These are phyloP conservation scores for Rosa lucieae DNA, from an alignment of 306 rosid genomes.

Conservation along the genomic window DNA sequence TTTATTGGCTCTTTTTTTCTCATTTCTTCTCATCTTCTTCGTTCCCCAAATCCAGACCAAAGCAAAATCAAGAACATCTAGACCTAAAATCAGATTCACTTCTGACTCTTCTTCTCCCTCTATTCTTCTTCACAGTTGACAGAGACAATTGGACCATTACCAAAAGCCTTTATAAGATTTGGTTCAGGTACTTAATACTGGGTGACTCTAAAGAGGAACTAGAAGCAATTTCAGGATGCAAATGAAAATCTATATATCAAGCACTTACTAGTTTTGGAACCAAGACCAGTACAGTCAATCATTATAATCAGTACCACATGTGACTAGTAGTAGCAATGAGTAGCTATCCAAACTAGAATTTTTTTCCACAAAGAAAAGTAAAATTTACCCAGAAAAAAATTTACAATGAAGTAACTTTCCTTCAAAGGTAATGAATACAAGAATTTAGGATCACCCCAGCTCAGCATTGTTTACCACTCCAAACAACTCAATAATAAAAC, in stretches of 20 bases:
- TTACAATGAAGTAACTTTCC: neutral
- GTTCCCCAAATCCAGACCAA: no score
- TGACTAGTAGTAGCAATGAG: neutral
- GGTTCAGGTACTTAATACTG: no score
- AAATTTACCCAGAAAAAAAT: neutral
- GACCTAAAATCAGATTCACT: no score
- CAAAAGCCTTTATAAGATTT: no score
- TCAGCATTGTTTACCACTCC: conserved; percentile 6
- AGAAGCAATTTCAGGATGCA: no score
- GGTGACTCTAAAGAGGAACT: no score
- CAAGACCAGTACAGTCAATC: neutral
- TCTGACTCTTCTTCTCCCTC: no score
- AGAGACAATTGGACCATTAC: no score
- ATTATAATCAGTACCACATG: neutral
- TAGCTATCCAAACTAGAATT: neutral
- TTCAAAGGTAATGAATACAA: neutral
- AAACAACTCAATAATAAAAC: neutral
- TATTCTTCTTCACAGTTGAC: no score
- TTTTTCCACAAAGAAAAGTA: neutral
- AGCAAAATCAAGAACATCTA: no score
- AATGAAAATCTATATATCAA: neutral
- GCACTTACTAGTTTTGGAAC: neutral
- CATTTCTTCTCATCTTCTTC: no score
- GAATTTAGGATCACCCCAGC: neutral
- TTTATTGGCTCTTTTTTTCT: no score